These are phyloP conservation scores for Pseudocercospora ulei DNA, from an alignment of 2,329 filamentous ascomycete genomes.

Conservation along the genomic window DNA sequence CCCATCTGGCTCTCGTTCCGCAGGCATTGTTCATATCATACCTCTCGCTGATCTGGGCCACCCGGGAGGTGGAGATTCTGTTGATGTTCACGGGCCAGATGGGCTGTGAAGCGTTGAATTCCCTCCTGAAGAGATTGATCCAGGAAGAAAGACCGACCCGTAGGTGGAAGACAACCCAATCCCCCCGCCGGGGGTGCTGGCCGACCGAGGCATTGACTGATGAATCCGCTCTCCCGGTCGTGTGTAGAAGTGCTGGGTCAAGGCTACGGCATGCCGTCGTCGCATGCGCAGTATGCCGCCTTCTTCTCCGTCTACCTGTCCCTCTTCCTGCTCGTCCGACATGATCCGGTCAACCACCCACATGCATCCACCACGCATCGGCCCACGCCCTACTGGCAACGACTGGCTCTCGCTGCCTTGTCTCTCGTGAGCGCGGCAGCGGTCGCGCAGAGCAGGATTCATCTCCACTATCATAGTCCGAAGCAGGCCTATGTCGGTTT, in stretches of 20 bases:
- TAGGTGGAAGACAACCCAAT: conserved; percentile 43
- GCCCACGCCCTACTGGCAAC: conserved; percentile 53
- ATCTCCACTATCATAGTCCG: conserved; percentile 84
- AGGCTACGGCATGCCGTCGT: conserved; percentile 95
- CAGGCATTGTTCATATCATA: conserved; percentile 88
- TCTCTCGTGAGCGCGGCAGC: conserved; percentile 38
- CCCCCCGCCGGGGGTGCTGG: neutral
- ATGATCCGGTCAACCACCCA: conserved; percentile 47
- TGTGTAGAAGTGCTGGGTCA: conserved; percentile 62
- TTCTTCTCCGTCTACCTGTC: conserved; percentile 81
- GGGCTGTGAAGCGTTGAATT: conserved; percentile 84
- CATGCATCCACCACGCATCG: conserved; percentile 40
- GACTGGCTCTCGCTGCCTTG: conserved; percentile 45
- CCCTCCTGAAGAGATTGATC: conserved; percentile 76
- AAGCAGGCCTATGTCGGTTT: conserved; percentile 78
- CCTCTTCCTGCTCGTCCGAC: conserved; percentile 75
- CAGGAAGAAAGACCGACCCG: conserved; percentile 80
- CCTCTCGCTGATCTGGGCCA: conserved; percentile 78
- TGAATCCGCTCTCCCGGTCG: no score
- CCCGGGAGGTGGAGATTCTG: conserved; percentile 77
- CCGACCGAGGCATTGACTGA: neutral
- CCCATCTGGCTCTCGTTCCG: conserved; percentile 86
- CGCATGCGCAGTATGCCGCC: conserved; percentile 86
- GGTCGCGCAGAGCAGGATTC: conserved; percentile 72
- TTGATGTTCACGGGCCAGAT: conserved; percentile 90